Evolutionary conservation across 179 eudicot genomes (phyloP).

Genomic region (Beta macrorhiza): DNA sequence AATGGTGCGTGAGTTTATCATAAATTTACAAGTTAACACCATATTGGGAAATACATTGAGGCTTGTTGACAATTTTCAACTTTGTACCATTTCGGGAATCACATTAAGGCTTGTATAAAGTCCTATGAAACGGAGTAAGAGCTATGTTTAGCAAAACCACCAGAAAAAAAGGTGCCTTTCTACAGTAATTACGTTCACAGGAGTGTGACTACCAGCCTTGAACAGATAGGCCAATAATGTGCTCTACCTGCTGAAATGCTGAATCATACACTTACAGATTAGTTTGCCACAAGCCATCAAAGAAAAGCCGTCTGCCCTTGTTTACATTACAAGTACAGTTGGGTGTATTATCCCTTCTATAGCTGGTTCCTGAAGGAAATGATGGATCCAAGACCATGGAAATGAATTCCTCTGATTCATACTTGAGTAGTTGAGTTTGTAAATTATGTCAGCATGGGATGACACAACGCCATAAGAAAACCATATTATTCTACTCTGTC

Average conservation of each 20-base stretch:
- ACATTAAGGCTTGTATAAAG: too few species aligned
- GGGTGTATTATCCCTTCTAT: not conserved
- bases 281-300: not conserved
- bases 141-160: not conserved
- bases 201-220: not conserved
- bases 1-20: not conserved
- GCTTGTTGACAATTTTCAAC: too few species aligned
- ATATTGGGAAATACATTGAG: not conserved
- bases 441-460: not conserved
- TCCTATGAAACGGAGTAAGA: too few species aligned
- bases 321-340: not conserved
- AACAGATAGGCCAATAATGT: not conserved
- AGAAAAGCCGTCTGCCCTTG: not conserved
- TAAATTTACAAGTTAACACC: not conserved
- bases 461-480: too few species aligned
- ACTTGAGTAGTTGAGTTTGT: not conserved
- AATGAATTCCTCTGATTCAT: not conserved
- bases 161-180: not conserved
- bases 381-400: not conserved
- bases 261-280: not conserved
- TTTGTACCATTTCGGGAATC: too few species aligned
- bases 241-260: not conserved
- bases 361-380: not conserved
- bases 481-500: conserved; percentile 33
- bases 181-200: not conserved